phyloP scores from a whole-genome alignment of 2,329 filamentous ascomycete genomes.

The Hypoxylon sp. region DNA sequence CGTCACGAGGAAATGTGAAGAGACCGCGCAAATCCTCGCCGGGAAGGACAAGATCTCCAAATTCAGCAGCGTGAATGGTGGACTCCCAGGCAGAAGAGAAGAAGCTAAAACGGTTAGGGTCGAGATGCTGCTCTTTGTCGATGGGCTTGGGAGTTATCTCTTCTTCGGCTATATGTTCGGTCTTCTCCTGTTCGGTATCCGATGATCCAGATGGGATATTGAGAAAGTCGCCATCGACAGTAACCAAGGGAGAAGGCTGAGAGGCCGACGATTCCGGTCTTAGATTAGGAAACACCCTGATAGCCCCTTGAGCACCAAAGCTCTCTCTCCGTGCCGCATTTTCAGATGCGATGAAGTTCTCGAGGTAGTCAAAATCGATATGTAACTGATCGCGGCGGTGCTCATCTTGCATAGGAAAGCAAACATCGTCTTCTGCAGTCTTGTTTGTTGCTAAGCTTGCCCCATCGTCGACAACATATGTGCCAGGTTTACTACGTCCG shows the following conservation, averaged over 20 bases:
- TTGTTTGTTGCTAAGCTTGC: conserved; percentile 75
- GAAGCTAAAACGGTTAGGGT: conserved; percentile 91
- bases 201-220: conserved; percentile 66
- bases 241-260: conserved; percentile 58
- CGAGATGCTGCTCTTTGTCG: conserved; percentile 62
- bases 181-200: conserved; percentile 64
- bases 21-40: conserved; percentile 91
- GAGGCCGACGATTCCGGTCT: conserved; percentile 59
- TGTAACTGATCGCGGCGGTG: conserved; percentile 79
- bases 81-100: conserved; percentile 96
- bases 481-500: conserved; percentile 65
- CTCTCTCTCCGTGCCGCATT: conserved; percentile 65
- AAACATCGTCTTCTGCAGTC: conserved; percentile 88
- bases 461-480: conserved; percentile 70
- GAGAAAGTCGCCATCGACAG: conserved; percentile 70
- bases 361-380: conserved; percentile 93
- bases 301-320: conserved; percentile 64
- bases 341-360: conserved; percentile 85
- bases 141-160: conserved; percentile 19
- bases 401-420: conserved; percentile 84
- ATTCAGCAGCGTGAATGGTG: conserved; percentile 89
- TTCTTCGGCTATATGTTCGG: conserved; percentile 49
- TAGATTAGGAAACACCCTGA: conserved; percentile 73
- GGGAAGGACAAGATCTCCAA: conserved; percentile 89
- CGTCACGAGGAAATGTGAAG: conserved; percentile 77